Evolutionary conservation across 2,329 filamentous ascomycete species (phyloP).

Genomic region (Penicillium sp.): DNA sequence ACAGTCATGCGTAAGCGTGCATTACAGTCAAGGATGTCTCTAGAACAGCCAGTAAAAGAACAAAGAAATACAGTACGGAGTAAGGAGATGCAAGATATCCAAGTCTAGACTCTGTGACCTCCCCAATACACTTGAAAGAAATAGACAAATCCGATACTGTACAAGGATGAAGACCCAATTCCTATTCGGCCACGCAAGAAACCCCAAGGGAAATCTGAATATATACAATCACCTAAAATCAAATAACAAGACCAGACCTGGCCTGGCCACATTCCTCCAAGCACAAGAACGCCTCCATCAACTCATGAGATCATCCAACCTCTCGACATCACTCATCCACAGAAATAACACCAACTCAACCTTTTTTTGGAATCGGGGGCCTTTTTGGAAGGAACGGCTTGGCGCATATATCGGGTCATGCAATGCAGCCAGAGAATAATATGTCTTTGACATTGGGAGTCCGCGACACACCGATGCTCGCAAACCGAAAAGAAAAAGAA

Average conservation of each 20-base stretch:
- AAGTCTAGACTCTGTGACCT: neutral
- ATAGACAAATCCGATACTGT: neutral
- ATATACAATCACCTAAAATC: neutral
- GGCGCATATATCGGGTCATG: neutral
- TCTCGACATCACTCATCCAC: neutral
- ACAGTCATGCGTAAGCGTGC: neutral
- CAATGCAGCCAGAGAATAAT: neutral
- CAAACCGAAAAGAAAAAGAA: slow-evolving; percentile 1
- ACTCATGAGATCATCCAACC: slow-evolving; percentile 3
- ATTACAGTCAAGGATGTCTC: neutral
- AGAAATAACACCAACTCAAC: neutral
- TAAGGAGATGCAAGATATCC: neutral
- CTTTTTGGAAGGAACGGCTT: neutral
- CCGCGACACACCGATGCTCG: slow-evolving; percentile 4
- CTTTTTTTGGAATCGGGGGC: neutral
- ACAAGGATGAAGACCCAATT: slow-evolving; percentile 1
- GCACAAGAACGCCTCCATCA: neutral
- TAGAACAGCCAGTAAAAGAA: neutral
- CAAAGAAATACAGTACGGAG: neutral
- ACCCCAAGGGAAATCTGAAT: neutral
- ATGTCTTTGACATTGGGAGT: neutral
- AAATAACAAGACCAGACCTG: neutral
- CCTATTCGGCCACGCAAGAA: neutral
- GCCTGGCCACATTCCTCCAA: neutral
- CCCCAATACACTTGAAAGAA: neutral